Evolutionary conservation across 2,329 filamentous ascomycete species (phyloP), one percentile per base, ranked within the genome.

Genomic region (Aspergillus ustus): DNA sequence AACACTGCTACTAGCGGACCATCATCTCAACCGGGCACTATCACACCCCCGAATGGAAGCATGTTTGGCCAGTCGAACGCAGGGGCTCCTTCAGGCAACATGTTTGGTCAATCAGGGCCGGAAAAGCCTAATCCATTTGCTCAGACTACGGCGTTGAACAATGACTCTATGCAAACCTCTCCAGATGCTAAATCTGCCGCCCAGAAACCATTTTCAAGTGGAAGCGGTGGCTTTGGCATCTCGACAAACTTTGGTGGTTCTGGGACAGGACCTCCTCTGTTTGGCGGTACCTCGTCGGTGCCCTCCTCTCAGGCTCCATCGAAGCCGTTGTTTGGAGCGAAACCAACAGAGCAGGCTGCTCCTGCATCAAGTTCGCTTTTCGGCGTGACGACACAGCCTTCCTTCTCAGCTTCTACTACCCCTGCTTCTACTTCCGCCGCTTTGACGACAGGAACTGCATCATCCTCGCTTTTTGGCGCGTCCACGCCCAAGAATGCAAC

Each of bases 141-240:
- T 11, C 70, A 75, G 54, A 70, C 72, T 9, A 62, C 65, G 34
- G 62, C 66, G 19, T 61, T 67, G 45, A 59, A 66, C 8, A 55
- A 44, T 29, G 73, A 75, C 46, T 68, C 70, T 9, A 76, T 76
- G 73, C 73, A 75, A 52, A 75, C 70, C 19, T 75, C 74, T 5
- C 73, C 74, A 5, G 73, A 75, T 37, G 65, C 67, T 2, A 72
- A 72, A 52, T 60, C 61, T 34, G 63, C 51, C 31, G 60, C 62
- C 48, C 57, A 64, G 25, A 71, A 70, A 51, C 46, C 67, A 34
- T 66, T 62, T 22, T 61, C 69, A 2, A 61, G 64, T 19, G 65
- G 64, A 37, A 49, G 66, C 29, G 54, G 62, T 37, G 59, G 62
- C 22, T 73, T 73, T 46, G 65, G 63, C 37, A 57, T 61, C 15